Base-by-base conservation (phyloP, 179 eudicot species). In the Spergularia azorica region DNA sequence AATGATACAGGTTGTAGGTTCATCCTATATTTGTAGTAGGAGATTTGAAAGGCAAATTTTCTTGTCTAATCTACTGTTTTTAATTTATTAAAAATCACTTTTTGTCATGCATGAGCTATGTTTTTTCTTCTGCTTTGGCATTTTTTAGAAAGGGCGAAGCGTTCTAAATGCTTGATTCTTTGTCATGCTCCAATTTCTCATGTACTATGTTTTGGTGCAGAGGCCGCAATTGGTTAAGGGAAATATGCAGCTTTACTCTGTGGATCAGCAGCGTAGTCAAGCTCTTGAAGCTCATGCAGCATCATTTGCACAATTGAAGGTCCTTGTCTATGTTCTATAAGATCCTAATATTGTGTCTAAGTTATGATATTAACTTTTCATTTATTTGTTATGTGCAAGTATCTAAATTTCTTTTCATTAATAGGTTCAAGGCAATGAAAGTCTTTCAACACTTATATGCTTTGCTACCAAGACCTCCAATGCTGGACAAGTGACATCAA, bases 161-260 rank as follows among this genome's bases (percentile, higher is more conserved):
- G 3, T 11, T 54, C 13, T 54, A 10, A 54, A 14, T 7, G 57
- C 16, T 14, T 54, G 57, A 43, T 43, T 43, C 9, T 3, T 14
- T 10, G 3, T 54, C 15, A 54, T 54, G 16, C 3, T 54, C 3
- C 16, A 6, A 10, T 5, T 14, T 14, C 4, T 54, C 9, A 54
- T 54, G 57, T 10, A 54, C 57, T 10, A 10, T 11, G 13, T 54
- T 11, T 15, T 39, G 65, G 70, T 61, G 75, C 76, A 95, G 98
- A 87, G 93, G 79, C 98, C 98, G 15, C 98, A 95, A 82, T 87
- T 93, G 74, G 98, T 95, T 67, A 95, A 95, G 76, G 98, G 98
- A 83, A 95, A 80, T 68, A 95, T 95, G 98, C 98, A 95, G 74
- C 90, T 92, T 3, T 95, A 56, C 86, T 92, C 97, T 20, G 95